phyloP scores from a whole-genome alignment of 2,329 filamentous ascomycete species.

The Talaromyces sp. region DNA sequence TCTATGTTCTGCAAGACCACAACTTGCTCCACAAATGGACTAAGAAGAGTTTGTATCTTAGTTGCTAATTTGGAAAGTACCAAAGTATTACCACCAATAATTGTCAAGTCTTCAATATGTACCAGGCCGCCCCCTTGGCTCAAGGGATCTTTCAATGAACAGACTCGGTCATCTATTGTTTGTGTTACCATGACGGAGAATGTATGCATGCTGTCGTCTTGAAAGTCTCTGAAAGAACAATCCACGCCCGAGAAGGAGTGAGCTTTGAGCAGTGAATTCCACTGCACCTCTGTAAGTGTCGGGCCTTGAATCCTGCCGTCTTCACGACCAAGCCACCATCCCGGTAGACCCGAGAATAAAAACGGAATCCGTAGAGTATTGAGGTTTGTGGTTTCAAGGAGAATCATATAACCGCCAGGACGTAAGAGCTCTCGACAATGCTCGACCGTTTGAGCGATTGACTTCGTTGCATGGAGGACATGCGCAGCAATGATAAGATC shows the following conservation, averaged over 20 bases:
- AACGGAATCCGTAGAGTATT: neutral
- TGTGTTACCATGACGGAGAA: conserved; percentile 12
- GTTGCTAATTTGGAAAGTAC: neutral
- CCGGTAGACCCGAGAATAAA: neutral
- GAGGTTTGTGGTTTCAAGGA: conserved; percentile 40
- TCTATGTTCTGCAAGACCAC: neutral
- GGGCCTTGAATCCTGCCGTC: neutral
- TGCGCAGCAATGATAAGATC: conserved; percentile 36
- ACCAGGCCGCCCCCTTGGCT: neutral
- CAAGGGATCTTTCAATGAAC: conserved; percentile 6
- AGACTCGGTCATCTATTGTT: conserved; percentile 12
- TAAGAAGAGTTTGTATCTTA: neutral
- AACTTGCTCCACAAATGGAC: neutral
- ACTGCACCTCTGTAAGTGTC: conserved; percentile 1
- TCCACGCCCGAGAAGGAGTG: conserved; percentile 14
- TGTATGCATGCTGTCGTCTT: conserved; percentile 5
- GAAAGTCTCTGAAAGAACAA: conserved; percentile 1
- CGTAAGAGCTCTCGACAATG: conserved; percentile 29
- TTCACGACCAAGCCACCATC: conserved; percentile 30
- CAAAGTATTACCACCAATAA: conserved; percentile 2
- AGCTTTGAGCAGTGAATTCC: conserved; percentile 18
- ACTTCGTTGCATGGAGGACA: conserved; percentile 33
- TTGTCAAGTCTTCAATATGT: neutral
- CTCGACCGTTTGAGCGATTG: conserved; percentile 22
- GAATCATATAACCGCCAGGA: conserved; percentile 46